Base-by-base conservation (phyloP, 345 rosid genomes). In the Populus alba region DNA sequence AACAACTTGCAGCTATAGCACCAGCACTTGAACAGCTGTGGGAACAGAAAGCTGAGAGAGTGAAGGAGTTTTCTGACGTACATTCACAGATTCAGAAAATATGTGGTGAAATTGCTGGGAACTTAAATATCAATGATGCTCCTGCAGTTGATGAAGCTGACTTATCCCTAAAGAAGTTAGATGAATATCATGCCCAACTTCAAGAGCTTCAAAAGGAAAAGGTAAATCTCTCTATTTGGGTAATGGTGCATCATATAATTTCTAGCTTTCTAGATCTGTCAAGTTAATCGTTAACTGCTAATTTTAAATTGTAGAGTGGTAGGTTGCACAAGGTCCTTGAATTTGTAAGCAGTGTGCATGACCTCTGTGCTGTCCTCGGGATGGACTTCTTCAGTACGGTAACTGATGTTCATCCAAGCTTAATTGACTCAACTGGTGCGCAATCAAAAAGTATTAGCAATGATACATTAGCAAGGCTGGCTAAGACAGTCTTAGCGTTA, bases 161-260 rank as follows among this genome's bases (percentile, higher is more conserved):
- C 75, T 82, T 96, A 79, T 87, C 97, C 70, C 79, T 92, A 77
- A 94, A 91, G 89, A 96, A 85, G 88, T 84, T 96, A 61, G 90
- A 90, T 74, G 97, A 92, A 85, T 91, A 84, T 88, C 89, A 92
- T 25, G 85, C 82, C 51, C 91, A 86, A 68, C 94, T 96, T 83
- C 97, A 87, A 83, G 97, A 94, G 83, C 98, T 94, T 69, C 93
- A 96, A 75, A 92, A 89, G 78, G 99, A 96, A 86, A 96, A 94
- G 97, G 99, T 92, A 82, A 76, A 31, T n/a, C 65, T 0, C 33
- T 69, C 15, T 57, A 8, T 20, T 61, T 53, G 25, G 23, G 25
- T 27, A 10, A 70, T 35, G 63, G n/a, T 27, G 65, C 7, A 45
- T 16, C 81, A 47, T 6, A n/a, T 7, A 33, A 41, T 68, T n/a